Percentiles rank a stretch among this genome's conserved stretches.
These are phyloP conservation scores for Excoecaria cochinchinensis DNA, from an alignment of 345 rosid genomes.

Conservation along the genomic window DNA sequence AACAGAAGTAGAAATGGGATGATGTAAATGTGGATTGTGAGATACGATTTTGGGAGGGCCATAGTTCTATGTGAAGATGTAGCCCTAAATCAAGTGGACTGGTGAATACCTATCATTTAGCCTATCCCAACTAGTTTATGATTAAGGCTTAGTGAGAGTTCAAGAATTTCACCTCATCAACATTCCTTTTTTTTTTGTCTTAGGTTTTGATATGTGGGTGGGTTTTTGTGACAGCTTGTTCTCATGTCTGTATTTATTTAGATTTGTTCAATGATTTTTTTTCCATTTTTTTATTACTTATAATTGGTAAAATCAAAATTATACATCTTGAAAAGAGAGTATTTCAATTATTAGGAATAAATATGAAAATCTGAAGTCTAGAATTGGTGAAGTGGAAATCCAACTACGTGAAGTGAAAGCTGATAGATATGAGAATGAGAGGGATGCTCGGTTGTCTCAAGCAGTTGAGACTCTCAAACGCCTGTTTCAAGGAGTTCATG, in stretches of 20 bases:
- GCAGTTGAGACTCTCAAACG: constrained; percentile 93
- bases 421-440: constrained; percentile 86
- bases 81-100: neutral
- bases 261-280: neutral
- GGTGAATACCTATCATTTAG: neutral
- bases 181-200: neutral
- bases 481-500: constrained; percentile 92
- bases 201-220: neutral
- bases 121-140: neutral
- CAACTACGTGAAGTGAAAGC: constrained; percentile 89
- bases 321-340: neutral
- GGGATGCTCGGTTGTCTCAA: constrained; percentile 83
- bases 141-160: constrained; percentile 2
- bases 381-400: constrained; percentile 72
- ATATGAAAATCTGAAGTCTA: constrained; percentile 69
- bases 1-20: neutral
- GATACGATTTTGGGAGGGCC: neutral
- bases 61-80: neutral
- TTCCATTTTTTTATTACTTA: neutral
- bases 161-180: neutral
- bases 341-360: constrained; percentile 47
- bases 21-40: neutral
- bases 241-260: neutral
- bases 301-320: neutral
- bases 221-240: neutral